phyloP scores from a whole-genome alignment of 1,139 yeast genomes.

The Taphrina pruni region DNA sequence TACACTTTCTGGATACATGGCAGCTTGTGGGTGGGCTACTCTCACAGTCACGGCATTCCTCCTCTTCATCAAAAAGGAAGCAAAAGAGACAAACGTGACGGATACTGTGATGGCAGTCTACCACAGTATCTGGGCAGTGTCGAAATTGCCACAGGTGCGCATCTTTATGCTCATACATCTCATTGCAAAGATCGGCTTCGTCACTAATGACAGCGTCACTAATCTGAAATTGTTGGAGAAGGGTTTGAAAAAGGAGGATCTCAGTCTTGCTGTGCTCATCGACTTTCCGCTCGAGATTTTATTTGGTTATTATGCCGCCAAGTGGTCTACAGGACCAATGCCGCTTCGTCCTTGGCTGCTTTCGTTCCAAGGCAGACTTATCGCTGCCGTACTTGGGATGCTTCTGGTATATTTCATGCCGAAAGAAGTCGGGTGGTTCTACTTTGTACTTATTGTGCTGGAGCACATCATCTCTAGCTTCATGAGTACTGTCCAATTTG shows the following conservation, averaged over 20 bases:
- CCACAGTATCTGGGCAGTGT: slow-evolving; percentile 73
- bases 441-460: slow-evolving; percentile 71
- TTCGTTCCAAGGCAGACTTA: slow-evolving; percentile 84
- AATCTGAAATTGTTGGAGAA: slow-evolving; percentile 88
- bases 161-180: slow-evolving; percentile 75
- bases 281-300: slow-evolving; percentile 96
- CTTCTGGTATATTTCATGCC: slow-evolving; percentile 77
- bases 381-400: slow-evolving; percentile 79
- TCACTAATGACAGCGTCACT: slow-evolving; percentile 95
- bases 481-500: slow-evolving; percentile 94
- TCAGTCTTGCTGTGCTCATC: slow-evolving; percentile 87
- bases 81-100: slow-evolving; percentile 53
- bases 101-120: slow-evolving; percentile 62
- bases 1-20: slow-evolving; percentile 73
- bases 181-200: slow-evolving; percentile 87
- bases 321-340: slow-evolving; percentile 80
- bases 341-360: slow-evolving; percentile 86
- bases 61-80: slow-evolving; percentile 52
- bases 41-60: slow-evolving; percentile 69
- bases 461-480: slow-evolving; percentile 88
- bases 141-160: slow-evolving; percentile 77
- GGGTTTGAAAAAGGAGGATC: slow-evolving; percentile 90
- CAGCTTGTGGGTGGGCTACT: slow-evolving; percentile 77
- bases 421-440: slow-evolving; percentile 57
- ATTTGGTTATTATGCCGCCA: slow-evolving; percentile 94